Evolutionary conservation across 1,139 yeast species (phyloP), one percentile per base, ranked within the genome.

Genomic region (Waltiozyma sp.): DNA sequence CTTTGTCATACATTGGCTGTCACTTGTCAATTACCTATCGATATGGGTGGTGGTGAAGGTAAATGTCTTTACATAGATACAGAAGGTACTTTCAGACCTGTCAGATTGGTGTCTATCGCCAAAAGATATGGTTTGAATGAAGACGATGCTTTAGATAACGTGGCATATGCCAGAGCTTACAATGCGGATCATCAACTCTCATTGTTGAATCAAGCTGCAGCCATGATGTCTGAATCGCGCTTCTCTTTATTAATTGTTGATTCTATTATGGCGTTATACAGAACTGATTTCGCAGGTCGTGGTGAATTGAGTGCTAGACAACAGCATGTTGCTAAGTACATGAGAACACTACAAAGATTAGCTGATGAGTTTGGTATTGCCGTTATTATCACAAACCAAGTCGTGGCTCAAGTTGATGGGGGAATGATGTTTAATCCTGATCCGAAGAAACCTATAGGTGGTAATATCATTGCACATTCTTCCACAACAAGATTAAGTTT

Each of bases 361-460:
- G 98, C 98, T 0, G 98, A 91, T 63, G 97, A 91, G 65, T 91
- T 86, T 64, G 99, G 99, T 38, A 88, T 93, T 46, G 98, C 98
- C 0, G 96, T 91, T 14, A 87, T 93, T n/a, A 89, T 91, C 42
- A 93, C 99, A 4, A 91, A 91, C 65, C 99, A 91, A 64, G 99
- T 91, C 28, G 96, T 88, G 8, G 96, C 98, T 3, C 96, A 89
- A 62, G 98, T 93, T 19, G 99, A 91, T 61, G 97, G 97, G 41
- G 80, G 78, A 55, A 75, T 83, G 49, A 73, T 80, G 73, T 89
- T 81, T 62, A 87, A 88, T 54, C 94, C 96, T 1, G 98, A 91
- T 60, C 97, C 98, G n/a, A 93, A 93, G 63, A 93, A 93, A 62
- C 98, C 99, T 11, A 91, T 93, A 54, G 99, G 99, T 46, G 99